These are phyloP conservation scores for Canariomyces notabilis DNA, from an alignment of 2,329 filamentous ascomycete genomes.

Conservation along the genomic window DNA sequence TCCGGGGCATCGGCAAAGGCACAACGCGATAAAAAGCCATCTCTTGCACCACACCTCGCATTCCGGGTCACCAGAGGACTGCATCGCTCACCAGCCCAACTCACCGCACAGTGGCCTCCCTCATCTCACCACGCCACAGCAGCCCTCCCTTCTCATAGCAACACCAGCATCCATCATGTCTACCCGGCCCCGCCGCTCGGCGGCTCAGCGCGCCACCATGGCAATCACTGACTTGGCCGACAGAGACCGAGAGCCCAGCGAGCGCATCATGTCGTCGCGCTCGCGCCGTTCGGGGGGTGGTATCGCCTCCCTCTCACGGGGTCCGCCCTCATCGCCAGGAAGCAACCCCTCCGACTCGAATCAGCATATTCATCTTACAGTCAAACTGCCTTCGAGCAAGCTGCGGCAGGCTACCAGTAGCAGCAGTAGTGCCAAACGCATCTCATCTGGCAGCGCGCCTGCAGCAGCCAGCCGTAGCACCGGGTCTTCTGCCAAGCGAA, in stretches of 20 bases:
- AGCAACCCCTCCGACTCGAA: constrained; percentile 28
- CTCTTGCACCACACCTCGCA: constrained; percentile 5
- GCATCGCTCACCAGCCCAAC: not conserved
- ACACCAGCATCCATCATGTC: constrained; percentile 34
- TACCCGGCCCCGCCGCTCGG: constrained; percentile 44
- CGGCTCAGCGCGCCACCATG: constrained; percentile 41
- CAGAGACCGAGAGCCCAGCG: constrained; percentile 37
- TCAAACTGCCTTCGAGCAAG: constrained; percentile 49
- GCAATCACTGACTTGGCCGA: constrained; percentile 49
- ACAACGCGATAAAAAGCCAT: constrained; percentile 8
- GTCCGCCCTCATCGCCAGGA: constrained; percentile 40
- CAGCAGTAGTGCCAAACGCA: constrained; percentile 26
- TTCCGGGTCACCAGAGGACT: not conserved
- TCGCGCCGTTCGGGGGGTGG: constrained; percentile 45
- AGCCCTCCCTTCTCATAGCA: not conserved
- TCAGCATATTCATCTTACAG: constrained; percentile 46
- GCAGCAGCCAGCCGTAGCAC: constrained; percentile 29
- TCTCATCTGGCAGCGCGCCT: constrained; percentile 26
- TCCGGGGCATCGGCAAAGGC: constrained; percentile 7
- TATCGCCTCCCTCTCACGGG: constrained; percentile 38
- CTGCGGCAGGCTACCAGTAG: constrained; percentile 45
- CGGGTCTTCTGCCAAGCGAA: constrained; percentile 39
- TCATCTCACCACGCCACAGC: not conserved
- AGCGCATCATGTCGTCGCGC: constrained; percentile 44
- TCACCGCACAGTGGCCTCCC: not conserved